These are phyloP conservation scores for Eudorina sp. DNA, from an alignment of 139 green algal species.

Conservation along the genomic window DNA sequence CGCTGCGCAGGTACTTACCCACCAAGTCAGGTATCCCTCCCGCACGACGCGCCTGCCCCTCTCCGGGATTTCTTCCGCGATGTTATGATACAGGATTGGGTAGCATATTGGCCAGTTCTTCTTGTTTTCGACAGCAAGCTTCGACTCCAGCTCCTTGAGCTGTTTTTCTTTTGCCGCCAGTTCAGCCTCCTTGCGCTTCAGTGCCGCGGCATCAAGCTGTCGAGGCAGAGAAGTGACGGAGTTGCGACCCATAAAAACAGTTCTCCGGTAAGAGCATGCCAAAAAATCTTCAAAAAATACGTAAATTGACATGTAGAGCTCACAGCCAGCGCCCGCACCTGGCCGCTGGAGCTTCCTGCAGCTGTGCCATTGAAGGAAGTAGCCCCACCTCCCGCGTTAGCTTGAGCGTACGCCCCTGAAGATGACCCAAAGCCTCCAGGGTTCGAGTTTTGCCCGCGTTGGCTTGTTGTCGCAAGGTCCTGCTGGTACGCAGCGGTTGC, in stretches of 20 bases:
- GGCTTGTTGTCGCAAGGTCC: constrained; percentile 1
- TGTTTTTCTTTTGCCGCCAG: constrained; percentile 58
- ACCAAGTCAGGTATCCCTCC: constrained; percentile 61
- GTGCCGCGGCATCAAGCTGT: constrained; percentile 16
- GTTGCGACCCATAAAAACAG: too few species aligned
- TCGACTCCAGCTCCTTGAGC: constrained; percentile 52
- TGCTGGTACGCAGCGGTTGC: background rate
- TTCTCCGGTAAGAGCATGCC: too few species aligned
- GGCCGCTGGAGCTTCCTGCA: background rate
- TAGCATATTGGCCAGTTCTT: constrained; percentile 82
- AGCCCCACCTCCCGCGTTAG: background rate
- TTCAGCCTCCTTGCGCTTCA: constrained; percentile 52
- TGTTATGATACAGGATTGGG: constrained; percentile 78
- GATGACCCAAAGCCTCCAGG: constrained; percentile 1
- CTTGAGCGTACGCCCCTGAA: background rate
- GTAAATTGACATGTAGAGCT: too few species aligned
- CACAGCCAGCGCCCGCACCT: background rate
- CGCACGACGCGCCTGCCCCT: constrained; percentile 49
- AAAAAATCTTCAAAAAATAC: too few species aligned
- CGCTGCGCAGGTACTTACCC: constrained; percentile 58
- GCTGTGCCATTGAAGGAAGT: background rate
- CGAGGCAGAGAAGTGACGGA: too few species aligned
- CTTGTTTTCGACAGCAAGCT: constrained; percentile 43
- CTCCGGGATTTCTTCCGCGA: constrained; percentile 72
- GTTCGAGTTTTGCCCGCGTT: background rate